Evolutionary conservation across 768 basidiomycete species (phyloP), one percentile per base, ranked within the genome.

Genomic region (Podaxis sp.): DNA sequence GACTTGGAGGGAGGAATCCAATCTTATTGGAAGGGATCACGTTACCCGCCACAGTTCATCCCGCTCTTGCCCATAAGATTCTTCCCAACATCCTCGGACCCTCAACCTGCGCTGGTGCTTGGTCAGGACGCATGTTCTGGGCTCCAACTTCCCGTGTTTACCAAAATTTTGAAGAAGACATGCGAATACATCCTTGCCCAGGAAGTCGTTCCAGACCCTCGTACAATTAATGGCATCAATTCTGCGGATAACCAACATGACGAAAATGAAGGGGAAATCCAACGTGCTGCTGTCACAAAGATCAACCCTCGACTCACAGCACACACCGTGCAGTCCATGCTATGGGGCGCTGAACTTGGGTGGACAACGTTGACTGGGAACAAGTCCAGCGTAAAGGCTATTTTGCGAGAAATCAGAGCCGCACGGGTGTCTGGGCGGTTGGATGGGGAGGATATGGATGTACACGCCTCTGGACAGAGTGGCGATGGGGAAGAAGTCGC

Each of bases 281-380:
- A 82, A 66, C 81, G 84, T 0, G 83, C 85, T 0, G 73, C 76
- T 2, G 83, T 83, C 22, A 84, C 82, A 22, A 83, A 78, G 62
- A 80, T 78, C 19, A 86, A 86, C 64, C 80, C 84, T 1, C 82
- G 82, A 33, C 75, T 92, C 36, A 93, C 93, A 0, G 82, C 82
- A 8, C 93, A 95, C 71, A 95, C 94, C 0, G 83, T 91, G 8
- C 80, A 85, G 61, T 91, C 88, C 59, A 77, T 95, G 77, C 75
- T 87, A 19, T 84, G 83, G 69, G 94, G 93, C 15, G 84, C 88
- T 0, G 75, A 75, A 42, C 75, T 82, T 28, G 87, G 88, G 0
- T 88, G 90, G 90, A 95, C 94, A 65, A 93, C 91, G n/a, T 76
- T 96, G 53, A 95, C 93, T 3, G 92, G 92, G 8, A 96, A 96